A percentile compares a stretch with the other conserved stretches of the same genome.
Conservation (phyloP, 2,329 filamentous ascomycete species). For the Penicillium hordei region DNA sequence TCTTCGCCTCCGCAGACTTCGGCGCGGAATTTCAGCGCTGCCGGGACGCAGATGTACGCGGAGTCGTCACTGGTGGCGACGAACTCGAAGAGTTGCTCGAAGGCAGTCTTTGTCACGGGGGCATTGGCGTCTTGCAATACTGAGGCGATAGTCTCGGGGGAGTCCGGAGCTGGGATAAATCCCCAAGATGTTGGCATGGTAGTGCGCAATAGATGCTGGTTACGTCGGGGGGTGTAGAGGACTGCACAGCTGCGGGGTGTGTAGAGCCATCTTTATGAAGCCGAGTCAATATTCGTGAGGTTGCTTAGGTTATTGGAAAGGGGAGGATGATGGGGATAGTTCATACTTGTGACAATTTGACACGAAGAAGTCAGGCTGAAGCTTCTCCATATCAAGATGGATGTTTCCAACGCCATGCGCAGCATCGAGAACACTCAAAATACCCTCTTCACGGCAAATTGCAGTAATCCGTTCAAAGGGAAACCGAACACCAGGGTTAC, state of each 20-base stretch:
- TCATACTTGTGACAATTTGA: conserved; percentile 75
- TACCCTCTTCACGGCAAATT: conserved; percentile 64
- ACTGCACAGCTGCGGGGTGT: conserved; percentile 77
- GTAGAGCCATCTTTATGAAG: conserved; percentile 66
- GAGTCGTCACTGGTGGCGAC: conserved; percentile 72
- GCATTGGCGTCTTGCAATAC: conserved; percentile 35
- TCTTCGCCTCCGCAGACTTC: conserved; percentile 72
- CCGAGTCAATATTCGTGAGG: conserved; percentile 8
- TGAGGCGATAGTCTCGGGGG: conserved; percentile 49
- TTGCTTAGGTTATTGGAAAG: not conserved
- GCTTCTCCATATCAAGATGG: conserved; percentile 61
- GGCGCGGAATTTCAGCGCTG: conserved; percentile 69
- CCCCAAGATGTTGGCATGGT: conserved; percentile 80
- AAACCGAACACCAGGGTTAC: conserved; percentile 73
- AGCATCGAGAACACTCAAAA: conserved; percentile 77
- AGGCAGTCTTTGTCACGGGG: conserved; percentile 53
- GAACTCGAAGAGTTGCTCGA: conserved; percentile 71
- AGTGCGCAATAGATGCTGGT: conserved; percentile 72
- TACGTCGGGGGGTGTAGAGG: conserved; percentile 73
- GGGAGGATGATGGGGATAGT: not conserved
- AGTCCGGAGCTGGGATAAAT: conserved; percentile 54
- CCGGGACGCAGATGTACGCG: conserved; percentile 69
- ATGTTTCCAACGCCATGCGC: conserved; percentile 85
- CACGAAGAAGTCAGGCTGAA: conserved; percentile 83
- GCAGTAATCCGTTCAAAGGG: conserved; percentile 70